Conservation (phyloP, 1,284 basidiomycete genomes). For the Xerocomus minutiporus region DNA sequence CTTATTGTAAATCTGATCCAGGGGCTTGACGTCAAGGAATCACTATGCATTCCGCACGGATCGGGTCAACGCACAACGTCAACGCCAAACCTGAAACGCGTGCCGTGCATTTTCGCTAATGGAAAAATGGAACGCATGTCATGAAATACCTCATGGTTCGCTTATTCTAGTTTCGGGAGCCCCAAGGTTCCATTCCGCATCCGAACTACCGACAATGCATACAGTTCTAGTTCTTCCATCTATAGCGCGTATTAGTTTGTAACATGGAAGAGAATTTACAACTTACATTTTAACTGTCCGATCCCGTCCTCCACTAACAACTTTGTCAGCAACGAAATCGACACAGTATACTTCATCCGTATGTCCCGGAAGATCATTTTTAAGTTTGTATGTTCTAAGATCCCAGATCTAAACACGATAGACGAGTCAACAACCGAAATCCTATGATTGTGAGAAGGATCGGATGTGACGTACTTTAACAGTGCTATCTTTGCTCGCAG, state of each 20-base stretch:
- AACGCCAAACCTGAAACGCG: background rate
- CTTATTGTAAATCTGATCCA: background rate
- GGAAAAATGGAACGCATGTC: background rate
- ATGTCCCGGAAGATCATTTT: conserved; percentile 91
- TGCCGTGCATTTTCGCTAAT: background rate
- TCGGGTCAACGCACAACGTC: background rate
- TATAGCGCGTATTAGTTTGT: conserved; percentile 11
- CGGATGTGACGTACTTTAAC: conserved; percentile 66
- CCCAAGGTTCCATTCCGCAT: background rate
- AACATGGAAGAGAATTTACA: background rate
- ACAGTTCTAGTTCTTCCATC: conserved; percentile 30
- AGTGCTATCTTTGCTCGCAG: conserved; percentile 94
- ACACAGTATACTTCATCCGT: conserved; percentile 99
- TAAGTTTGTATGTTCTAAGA: conserved; percentile 90
- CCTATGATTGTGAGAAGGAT: background rate
- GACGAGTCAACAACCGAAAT: background rate
- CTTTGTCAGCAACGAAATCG: conserved; percentile 96
- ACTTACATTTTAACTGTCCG: conserved; percentile 66
- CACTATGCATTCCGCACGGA: background rate
- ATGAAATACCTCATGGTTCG: background rate
- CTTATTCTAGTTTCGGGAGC: background rate
- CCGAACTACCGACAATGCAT: background rate
- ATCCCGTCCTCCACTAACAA: conserved; percentile 89
- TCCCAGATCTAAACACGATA: conserved; percentile 77
- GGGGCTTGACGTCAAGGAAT: background rate